Evolutionary conservation across 805 yeast genomes (phyloP), one percentile per base, ranked within the genome.

Genomic region (Wickerhamomyces silvicola): DNA sequence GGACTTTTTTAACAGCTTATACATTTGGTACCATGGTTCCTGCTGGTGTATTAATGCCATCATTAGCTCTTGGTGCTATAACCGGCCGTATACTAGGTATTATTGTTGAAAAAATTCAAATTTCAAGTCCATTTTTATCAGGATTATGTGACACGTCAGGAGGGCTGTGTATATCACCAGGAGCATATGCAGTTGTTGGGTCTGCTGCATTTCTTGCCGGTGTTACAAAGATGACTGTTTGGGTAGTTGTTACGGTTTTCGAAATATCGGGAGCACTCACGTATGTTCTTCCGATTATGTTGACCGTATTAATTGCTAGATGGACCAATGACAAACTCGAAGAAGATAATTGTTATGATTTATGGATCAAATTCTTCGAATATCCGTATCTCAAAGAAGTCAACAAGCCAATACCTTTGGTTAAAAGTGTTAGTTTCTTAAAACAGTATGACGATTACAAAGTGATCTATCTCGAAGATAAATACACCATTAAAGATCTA

Each of bases 111-210:
- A 51, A 51, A 2, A 44, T 75, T 14, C 84, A 78, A 50, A 31
- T 42, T 14, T 38, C 46, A 8, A 51, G 59, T 33, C 58, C 56
- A 11, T 48, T 48, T 17, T 59, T 68, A 28, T 58, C 67, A 1
- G 28, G 47, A 3, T 52, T 59, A 13, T 68, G 74, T 39, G 32
- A 65, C 2, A 59, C 70, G 31, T 66, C 73, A 0, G 57, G 57
- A 18, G 62, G 59, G 29, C 53, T 64, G 35, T 77, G 92, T 44
- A 76, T 85, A 8, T 80, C 87, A 2, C 94, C 94, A 0, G 88
- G 92, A 0, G 84, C 88, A 0, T 86, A 85, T 50, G 94, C 94
- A 0, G 81, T 85, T 8, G 84, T 86, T 15, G 95, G 95, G 0
- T 86, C 94, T 0, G 94, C 87, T 0, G 69, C 94, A 1, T 81